Conservation (phyloP, 2,329 filamentous ascomycete species). For the Cadophora malorum region DNA sequence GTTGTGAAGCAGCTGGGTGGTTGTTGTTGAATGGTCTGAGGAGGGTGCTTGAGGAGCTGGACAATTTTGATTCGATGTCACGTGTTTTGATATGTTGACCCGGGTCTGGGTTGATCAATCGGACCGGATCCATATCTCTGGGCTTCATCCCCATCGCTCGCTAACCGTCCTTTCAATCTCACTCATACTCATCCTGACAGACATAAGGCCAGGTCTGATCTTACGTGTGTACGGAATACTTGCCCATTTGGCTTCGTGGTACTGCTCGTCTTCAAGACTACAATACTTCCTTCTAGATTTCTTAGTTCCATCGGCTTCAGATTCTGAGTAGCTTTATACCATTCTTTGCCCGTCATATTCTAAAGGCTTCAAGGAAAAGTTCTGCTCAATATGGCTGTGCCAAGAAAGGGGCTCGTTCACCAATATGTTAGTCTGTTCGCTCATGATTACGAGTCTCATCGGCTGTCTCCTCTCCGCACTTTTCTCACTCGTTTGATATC, state of each 20-base stretch:
- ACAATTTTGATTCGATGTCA: conserved; percentile 21
- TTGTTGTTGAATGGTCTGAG: conserved; percentile 18
- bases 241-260: neutral
- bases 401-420: conserved; percentile 35
- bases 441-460: neutral
- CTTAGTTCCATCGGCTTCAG: too few relatives aligned
- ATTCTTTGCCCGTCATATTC: too few relatives aligned
- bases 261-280: too few relatives aligned
- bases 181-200: neutral
- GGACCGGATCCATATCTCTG: neutral
- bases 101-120: neutral
- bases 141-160: neutral
- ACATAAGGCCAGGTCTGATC: neutral
- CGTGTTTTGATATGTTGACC: conserved; percentile 9
- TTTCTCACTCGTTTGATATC: neutral
- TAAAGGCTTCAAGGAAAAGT: neutral
- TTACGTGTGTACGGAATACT: neutral
- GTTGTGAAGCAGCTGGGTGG: conserved; percentile 20
- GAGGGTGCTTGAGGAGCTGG: neutral
- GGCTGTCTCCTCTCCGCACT: neutral
- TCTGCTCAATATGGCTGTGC: conserved; percentile 21
- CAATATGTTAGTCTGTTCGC: conserved; percentile 34
- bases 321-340: too few relatives aligned
- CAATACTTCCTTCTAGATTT: too few relatives aligned
- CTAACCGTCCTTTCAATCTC: neutral